Conservation (phyloP, 257 asterid genomes). For the Solanum sejunctum region DNA sequence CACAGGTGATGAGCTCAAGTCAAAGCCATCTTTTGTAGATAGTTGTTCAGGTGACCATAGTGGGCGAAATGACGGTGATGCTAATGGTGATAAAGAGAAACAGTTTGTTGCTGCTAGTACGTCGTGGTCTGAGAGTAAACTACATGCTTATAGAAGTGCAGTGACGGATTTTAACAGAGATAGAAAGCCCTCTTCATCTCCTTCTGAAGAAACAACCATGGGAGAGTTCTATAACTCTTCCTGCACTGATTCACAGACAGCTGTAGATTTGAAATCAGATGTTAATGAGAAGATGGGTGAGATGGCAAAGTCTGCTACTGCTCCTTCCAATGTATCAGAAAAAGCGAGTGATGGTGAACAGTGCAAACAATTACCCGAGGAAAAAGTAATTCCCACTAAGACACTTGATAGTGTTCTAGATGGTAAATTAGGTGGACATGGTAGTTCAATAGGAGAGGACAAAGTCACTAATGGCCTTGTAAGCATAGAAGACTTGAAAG, state of each 20-base stretch:
- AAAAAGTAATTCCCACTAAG: conserved; percentile 1
- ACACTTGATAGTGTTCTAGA: conserved; percentile 3
- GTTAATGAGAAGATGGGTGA: conserved; percentile 6
- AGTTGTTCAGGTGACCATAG: not conserved
- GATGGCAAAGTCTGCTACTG: conserved; percentile 1
- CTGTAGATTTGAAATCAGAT: conserved; percentile 8
- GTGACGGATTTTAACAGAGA: not conserved
- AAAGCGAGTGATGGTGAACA: conserved; percentile 16
- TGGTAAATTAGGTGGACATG: not conserved
- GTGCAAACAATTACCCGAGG: conserved; percentile 4
- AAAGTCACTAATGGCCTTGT: not conserved
- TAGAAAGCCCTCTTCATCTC: not conserved
- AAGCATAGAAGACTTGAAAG: conserved; percentile 3
- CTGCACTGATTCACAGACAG: conserved; percentile 2
- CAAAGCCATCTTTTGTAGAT: conserved; percentile 15
- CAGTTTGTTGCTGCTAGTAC: conserved; percentile 2
- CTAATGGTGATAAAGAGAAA: conserved; percentile 21
- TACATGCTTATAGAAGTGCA: not conserved
- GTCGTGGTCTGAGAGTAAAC: conserved; percentile 3
- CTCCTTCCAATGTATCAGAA: not conserved
- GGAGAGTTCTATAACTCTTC: conserved; percentile 10
- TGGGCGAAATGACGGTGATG: conserved; percentile 1
- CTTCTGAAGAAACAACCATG: not conserved
- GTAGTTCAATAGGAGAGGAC: not conserved
- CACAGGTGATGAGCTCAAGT: conserved; percentile 17